phyloP scores from a whole-genome alignment of 2,329 filamentous ascomycete species.

The Xylariaceae sp. region DNA sequence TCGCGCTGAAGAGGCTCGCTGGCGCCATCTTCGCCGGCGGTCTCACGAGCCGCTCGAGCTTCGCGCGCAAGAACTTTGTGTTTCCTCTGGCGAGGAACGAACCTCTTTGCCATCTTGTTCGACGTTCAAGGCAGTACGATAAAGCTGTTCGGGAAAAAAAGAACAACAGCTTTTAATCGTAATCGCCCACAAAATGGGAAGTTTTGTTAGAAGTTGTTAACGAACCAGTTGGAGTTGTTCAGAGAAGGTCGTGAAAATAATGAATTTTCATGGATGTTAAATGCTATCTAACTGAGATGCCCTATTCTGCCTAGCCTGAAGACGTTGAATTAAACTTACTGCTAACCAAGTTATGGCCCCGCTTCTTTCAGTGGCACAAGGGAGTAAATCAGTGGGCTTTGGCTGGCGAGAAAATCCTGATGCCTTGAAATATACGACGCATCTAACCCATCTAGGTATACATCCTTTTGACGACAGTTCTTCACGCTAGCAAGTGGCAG shows the following conservation, averaged over 20 bases:
- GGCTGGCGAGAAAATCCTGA: too few relatives aligned
- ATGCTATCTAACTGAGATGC: too few relatives aligned
- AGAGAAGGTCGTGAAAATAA: too few relatives aligned
- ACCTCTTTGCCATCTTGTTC: constrained; percentile 47
- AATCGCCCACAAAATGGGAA: neutral
- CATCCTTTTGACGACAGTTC: neutral
- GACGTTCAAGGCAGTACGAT: constrained; percentile 15
- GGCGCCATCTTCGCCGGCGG: constrained; percentile 37
- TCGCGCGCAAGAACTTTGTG: constrained; percentile 63
- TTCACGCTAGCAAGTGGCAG: constrained; percentile 9
- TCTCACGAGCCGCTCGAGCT: constrained; percentile 50
- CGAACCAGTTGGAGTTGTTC: too few relatives aligned
- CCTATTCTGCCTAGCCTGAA: too few relatives aligned
- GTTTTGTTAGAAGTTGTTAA: neutral
- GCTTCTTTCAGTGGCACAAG: too few relatives aligned
- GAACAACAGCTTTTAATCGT: neutral
- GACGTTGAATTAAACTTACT: too few relatives aligned
- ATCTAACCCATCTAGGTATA: neutral
- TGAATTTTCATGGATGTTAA: too few relatives aligned
- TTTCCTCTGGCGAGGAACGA: constrained; percentile 61
- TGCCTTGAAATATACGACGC: too few relatives aligned
- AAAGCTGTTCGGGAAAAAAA: constrained; percentile 6
- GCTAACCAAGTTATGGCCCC: too few relatives aligned
- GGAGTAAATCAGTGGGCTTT: too few relatives aligned
- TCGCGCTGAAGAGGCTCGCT: constrained; percentile 36